Evolutionary conservation across 345 rosid genomes (phyloP).

Genomic region (Eucalyptus leucophloia): DNA sequence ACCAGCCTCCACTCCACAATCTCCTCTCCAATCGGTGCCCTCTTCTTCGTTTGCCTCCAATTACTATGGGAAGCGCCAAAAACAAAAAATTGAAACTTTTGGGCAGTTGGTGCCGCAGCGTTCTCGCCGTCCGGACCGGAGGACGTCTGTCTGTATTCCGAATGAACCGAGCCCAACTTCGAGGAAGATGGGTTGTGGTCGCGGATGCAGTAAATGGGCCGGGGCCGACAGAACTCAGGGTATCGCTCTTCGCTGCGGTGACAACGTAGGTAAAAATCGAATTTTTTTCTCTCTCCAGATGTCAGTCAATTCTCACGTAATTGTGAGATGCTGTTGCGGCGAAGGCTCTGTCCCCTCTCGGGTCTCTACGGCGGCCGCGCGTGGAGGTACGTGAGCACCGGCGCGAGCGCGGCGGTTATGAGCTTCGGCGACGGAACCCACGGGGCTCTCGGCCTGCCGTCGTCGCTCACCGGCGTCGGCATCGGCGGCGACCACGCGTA

Average conservation of each 20-base stretch:
- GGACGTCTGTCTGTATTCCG: neutral
- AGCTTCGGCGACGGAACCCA: constrained; percentile 89
- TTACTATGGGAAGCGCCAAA: neutral
- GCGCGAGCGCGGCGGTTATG: constrained; percentile 24
- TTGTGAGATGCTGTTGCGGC: neutral
- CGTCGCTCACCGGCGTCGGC: constrained; percentile 26
- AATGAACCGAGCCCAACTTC: neutral
- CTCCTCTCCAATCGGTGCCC: neutral
- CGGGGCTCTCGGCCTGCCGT: constrained; percentile 66
- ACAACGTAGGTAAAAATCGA: neutral
- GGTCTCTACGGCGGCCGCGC: neutral
- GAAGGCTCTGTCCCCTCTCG: neutral
- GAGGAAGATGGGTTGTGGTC: neutral
- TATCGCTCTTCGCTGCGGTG: neutral
- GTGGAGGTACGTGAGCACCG: neutral
- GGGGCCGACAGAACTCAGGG: neutral
- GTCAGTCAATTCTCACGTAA: neutral
- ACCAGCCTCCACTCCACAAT: neutral
- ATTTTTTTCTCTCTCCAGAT: neutral
- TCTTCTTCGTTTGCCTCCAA: neutral
- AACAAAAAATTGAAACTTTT: neutral
- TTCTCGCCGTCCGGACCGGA: neutral
- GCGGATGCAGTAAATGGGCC: neutral
- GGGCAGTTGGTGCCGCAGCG: neutral
- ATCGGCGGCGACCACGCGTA: constrained; percentile 46